A percentile compares a stretch with the other conserved stretches of the same genome.
phyloP scores from a whole-genome alignment of 2,329 filamentous ascomycete genomes.

The Periglandula ipomoeae region DNA sequence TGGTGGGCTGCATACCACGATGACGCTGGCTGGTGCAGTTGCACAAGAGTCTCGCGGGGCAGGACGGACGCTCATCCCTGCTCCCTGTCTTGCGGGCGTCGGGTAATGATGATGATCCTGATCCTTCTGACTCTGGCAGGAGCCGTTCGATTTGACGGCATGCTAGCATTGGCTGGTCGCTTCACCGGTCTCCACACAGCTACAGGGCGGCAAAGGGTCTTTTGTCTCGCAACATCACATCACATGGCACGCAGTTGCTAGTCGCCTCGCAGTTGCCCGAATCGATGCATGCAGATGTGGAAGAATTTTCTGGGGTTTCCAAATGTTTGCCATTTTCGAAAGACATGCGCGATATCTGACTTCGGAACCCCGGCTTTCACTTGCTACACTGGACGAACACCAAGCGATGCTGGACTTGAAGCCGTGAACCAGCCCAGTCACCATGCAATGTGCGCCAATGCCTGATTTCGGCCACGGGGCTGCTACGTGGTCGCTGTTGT shows the following conservation, averaged over 20 bases:
- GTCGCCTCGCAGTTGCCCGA: slow-evolving; percentile 1
- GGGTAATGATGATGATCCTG: not conserved
- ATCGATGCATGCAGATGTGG: not conserved
- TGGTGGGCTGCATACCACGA: not conserved
- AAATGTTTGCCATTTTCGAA: not conserved
- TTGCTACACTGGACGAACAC: not conserved
- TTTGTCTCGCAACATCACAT: slow-evolving; percentile 7
- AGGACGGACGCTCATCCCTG: not conserved
- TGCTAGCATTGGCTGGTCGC: slow-evolving; percentile 9
- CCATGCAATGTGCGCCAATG: slow-evolving; percentile 4
- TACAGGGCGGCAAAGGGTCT: slow-evolving; percentile 1
- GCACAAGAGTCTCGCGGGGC: not conserved
- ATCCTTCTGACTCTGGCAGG: slow-evolving; percentile 1
- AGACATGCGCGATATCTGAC: not conserved
- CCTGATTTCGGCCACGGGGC: not conserved
- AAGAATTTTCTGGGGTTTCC: not conserved
- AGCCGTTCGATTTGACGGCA: not conserved
- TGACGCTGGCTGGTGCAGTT: not conserved
- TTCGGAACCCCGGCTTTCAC: not conserved
- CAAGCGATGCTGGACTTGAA: not conserved
- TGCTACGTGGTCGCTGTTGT: not conserved
- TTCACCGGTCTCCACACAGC: slow-evolving; percentile 17
- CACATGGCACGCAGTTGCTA: slow-evolving; percentile 5
- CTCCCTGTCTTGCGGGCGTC: not conserved
- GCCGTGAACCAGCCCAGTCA: not conserved